A percentile compares a stretch with the other conserved stretches of the same genome.
These are phyloP conservation scores for Dactylellina leptospora DNA, from an alignment of 2,329 filamentous ascomycete genomes.

Conservation along the genomic window DNA sequence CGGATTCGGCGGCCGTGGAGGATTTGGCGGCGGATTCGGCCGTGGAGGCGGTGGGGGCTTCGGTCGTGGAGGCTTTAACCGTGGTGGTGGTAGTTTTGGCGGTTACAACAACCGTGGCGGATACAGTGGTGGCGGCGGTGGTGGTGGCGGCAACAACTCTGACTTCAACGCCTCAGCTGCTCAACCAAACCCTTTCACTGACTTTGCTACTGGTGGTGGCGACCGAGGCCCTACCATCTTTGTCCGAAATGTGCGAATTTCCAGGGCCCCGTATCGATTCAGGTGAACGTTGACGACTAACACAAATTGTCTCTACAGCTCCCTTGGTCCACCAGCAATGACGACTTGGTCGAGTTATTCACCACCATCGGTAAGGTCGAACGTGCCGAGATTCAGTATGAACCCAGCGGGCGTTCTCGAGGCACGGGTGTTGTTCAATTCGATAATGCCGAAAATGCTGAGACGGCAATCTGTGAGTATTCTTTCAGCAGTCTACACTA, in stretches of 20 bases:
- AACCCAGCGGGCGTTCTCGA: conserved; percentile 91
- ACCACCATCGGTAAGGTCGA: conserved; percentile 98
- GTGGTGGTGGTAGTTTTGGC: conserved; percentile 59
- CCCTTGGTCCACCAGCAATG: conserved; percentile 98
- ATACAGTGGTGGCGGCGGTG: conserved; percentile 60
- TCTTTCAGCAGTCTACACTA: background rate
- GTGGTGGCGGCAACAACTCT: conserved; percentile 61
- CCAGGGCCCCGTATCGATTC: background rate
- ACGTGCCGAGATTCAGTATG: conserved; percentile 98
- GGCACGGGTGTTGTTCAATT: conserved; percentile 98
- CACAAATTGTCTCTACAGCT: conserved; percentile 67
- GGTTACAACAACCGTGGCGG: conserved; percentile 60
- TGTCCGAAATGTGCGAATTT: conserved; percentile 81
- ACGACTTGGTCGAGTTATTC: conserved; percentile 95
- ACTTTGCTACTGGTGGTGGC: conserved; percentile 85
- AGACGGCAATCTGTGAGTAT: conserved; percentile 79
- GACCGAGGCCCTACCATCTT: conserved; percentile 87
- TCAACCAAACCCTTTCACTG: conserved; percentile 88
- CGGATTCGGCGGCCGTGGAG: conserved; percentile 58
- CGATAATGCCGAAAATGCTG: conserved; percentile 80
- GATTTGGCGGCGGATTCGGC: conserved; percentile 68
- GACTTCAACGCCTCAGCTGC: conserved; percentile 66
- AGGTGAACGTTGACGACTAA: conserved; percentile 57
- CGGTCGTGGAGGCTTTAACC: conserved; percentile 61
- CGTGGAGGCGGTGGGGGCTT: conserved; percentile 62